Base-by-base conservation (phyloP, 805 yeast species). In the Starmerella scarabaei region DNA sequence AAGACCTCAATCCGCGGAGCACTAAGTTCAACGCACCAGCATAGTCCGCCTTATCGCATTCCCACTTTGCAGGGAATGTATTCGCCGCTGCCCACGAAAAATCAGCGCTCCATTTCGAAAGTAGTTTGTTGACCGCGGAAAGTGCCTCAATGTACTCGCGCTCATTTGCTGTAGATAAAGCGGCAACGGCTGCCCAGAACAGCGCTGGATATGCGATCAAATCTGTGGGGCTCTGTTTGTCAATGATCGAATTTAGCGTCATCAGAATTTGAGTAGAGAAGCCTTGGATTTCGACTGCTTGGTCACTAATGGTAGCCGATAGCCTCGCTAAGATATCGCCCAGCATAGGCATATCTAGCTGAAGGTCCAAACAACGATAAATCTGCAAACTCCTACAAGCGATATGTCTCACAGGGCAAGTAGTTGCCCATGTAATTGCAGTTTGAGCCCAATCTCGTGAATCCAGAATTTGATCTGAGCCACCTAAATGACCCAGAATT, bases 381-480 rank as follows among this genome's bases (percentile, higher is more conserved):
- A 86, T 69, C 56, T 91, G 98, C 60, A 93, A 88, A 0, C 97
- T 86, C 20, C 98, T 71, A 50, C 98, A 91, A 0, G 99, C 98
- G 50, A 91, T 73, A 56, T 93, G 99, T 53, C 96, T 70, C 2
- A 88, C 97, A 2, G 96, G 93, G 63, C 97, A 91, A 1, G 94
- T 78, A 0, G 98, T 91, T 0, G 98, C 96, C 98, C 98, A 91
- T 21, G 71, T 68, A 27, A 93, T 65, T 0, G 97, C 79, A 3
- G 72, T 74, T 26, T 77, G 64, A 37, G 93, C 78, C 98, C 98
- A 91, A 37, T 78, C 45, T 4, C 43, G 33, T 1, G 27, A 30
- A 18, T 49, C 45, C 14, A 47, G 27, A 5, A 81, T 31, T n/a
- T n/a, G n/a, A 4, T 43, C 54, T 2, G 42, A 45, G 19, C 62